Percentiles rank a stretch among this genome's conserved stretches.
Evolutionary conservation across 805 yeast species (phyloP).

Genomic region (Ogataea nonfermentans): DNA sequence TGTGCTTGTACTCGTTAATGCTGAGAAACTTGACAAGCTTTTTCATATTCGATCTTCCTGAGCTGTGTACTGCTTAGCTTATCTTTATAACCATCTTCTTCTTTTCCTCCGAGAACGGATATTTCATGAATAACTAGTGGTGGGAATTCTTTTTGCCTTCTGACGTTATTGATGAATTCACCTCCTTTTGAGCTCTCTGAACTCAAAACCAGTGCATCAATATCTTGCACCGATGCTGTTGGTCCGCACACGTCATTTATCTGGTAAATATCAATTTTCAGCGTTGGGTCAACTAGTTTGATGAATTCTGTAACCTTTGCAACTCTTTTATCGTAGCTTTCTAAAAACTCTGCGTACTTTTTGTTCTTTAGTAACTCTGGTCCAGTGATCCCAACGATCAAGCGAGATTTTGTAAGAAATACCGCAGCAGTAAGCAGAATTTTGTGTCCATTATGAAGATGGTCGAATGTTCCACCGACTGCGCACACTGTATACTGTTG

Average conservation of each 20-base stretch:
- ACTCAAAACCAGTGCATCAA: slow-evolving; percentile 79
- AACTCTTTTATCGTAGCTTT: slow-evolving; percentile 54
- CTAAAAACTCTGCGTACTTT: slow-evolving; percentile 63
- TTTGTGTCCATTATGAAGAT: slow-evolving; percentile 93
- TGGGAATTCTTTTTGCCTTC: slow-evolving; percentile 55
- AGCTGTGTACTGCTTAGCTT: slow-evolving; percentile 85
- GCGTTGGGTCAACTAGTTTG: slow-evolving; percentile 41
- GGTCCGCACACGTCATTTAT: slow-evolving; percentile 93
- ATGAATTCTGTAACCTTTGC: slow-evolving; percentile 50
- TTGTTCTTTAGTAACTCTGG: slow-evolving; percentile 69
- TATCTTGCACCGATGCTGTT: slow-evolving; percentile 69
- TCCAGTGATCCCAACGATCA: slow-evolving; percentile 86
- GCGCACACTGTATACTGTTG: slow-evolving; percentile 40
- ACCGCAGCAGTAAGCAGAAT: slow-evolving; percentile 73
- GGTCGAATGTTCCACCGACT: slow-evolving; percentile 97
- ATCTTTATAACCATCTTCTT: slow-evolving; percentile 51
- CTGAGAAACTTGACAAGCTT: slow-evolving; percentile 2
- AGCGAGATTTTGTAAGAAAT: slow-evolving; percentile 49
- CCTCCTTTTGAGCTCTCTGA: slow-evolving; percentile 80
- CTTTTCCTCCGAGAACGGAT: slow-evolving; percentile 59
- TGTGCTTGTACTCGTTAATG: slow-evolving; percentile 4
- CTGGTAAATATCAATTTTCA: slow-evolving; percentile 52
- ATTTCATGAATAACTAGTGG: slow-evolving; percentile 52
- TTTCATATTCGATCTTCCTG: slow-evolving; percentile 42
- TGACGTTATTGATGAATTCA: slow-evolving; percentile 59